Base-by-base conservation (phyloP, 2,329 filamentous ascomycete genomes). In the Bimuria novae-zelandiae region DNA sequence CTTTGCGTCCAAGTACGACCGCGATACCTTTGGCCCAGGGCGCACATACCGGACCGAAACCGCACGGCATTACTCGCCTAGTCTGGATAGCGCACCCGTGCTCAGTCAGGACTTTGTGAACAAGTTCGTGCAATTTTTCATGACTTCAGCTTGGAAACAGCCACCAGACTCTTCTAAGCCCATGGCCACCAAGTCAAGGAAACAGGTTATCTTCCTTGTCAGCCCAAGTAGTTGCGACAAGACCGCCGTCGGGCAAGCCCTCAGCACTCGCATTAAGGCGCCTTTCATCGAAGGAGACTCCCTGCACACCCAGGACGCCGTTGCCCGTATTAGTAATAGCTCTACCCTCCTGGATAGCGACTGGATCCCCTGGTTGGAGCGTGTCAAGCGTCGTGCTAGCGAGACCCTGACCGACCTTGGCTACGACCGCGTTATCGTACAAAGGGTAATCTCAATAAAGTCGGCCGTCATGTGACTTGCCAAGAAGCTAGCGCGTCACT, bases 1-100 rank as follows among this genome's bases (percentile, higher is more conserved):
- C 69, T 84, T 82, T 52, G 67, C 74, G 3, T 69, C 70, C 2
- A 83, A 83, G 60, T 84, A 84, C 55, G 77, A 79, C 19, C 33
- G 33, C 7, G 33, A 36, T 17, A 33, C 11, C 10, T 33, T 33
- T 12, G 11, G 11, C n/a, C 10, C 30, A 5, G 30, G 11, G n/a
- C 4, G 30, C 12, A 33, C 30, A 12, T 33, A 33, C 30, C 12
- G n/a, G 4, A 33, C 30, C 4, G 30, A 33, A 12, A n/a, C n/a
- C 12, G 30, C 30, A 3, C n/a, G 30, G 4, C 4, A 3, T 3
- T n/a, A 12, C 3, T 5, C 4, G 4, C 30, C 30, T 6, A 12
- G 11, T 12, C 30, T 33, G 3, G 11, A n/a, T n/a, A 33, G n/a
- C n/a, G 30, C 30, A 11, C 30, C 30, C 10, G 10, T 4, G 30